Base-by-base conservation (phyloP, 2,329 filamentous ascomycete species). In the Sclerotinia trifoliorum region DNA sequence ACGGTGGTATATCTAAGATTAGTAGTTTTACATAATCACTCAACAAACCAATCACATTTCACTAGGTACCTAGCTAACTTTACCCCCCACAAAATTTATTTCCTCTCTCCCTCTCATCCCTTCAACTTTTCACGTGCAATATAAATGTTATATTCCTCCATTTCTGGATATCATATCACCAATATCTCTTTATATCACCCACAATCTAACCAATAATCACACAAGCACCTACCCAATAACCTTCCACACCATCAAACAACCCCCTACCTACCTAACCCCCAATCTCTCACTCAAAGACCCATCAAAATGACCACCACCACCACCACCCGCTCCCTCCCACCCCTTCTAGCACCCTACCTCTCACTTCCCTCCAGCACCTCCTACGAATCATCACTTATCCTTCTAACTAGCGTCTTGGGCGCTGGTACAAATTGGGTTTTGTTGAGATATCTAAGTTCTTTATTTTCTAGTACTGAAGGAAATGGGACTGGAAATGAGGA, bases 341-440 rank as follows among this genome's bases (percentile, higher is more conserved):
- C 85, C 67, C 83, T 90, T 3, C 81, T 93, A 19, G 85, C 90
- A 74, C 83, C 88, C 8, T 90, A 90, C 77, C 82, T 91, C 63
- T 75, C 79, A 58, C 82, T 88, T 1, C 87, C 87, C 6, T 80
- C 82, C 8, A 13, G 10, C 39, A 15, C 39, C 13, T 42, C 39
- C 13, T 42, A 42, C 7, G 83, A 86, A 72, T 80, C 83, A 21
- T 86, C 87, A 48, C 83, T 93, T 51, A 81, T 87, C 26, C 83
- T 93, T 17, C 79, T 94, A 65, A 93, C 90, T 21, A 86, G 85
- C 70, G 88, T 92, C 42, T 81, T 90, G 17, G 86, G 86, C 58
- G 86, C 87, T 24, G 85, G 82, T 70, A 82, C 87, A 2, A 90
- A 89, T 78, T 91, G 88, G 88, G 85, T 90, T 42, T 78, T 88